phyloP scores from a whole-genome alignment of 176 grass and related monocot species.

The Bonia amplexicaulis region DNA sequence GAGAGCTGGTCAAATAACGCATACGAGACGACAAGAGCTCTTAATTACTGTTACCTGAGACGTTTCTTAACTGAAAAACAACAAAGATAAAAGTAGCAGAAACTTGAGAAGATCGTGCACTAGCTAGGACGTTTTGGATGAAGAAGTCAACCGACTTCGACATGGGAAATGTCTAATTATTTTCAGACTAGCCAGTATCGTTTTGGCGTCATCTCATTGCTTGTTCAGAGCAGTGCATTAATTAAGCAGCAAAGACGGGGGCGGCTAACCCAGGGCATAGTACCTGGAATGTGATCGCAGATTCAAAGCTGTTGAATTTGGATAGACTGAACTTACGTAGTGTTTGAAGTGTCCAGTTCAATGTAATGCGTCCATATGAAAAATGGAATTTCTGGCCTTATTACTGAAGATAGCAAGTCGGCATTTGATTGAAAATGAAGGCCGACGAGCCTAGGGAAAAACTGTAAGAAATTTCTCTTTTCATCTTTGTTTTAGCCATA shows the following conservation, averaged over 20 bases:
- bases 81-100: not conserved
- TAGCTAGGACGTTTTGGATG: not conserved
- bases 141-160: not conserved
- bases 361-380: not conserved
- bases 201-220: not conserved
- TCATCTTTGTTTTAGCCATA: not conserved
- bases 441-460: not conserved
- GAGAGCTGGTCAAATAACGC: not conserved
- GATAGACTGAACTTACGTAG: not conserved
- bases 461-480: not conserved
- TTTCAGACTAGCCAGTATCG: not conserved
- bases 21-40: not conserved
- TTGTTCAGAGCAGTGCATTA: not conserved
- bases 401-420: not conserved
- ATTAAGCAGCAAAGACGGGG: constrained; percentile 10
- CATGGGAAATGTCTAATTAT: not conserved
- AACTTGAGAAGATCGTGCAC: not conserved
- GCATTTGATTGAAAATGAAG: not conserved
- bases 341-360: not conserved
- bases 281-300: not conserved
- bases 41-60: not conserved
- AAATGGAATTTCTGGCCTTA: not conserved
- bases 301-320: constrained; percentile 10
- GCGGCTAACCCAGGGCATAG: not conserved
- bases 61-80: not conserved